Conservation (phyloP, 495 filamentous ascomycete genomes). For the Penicillium waksmanii region DNA sequence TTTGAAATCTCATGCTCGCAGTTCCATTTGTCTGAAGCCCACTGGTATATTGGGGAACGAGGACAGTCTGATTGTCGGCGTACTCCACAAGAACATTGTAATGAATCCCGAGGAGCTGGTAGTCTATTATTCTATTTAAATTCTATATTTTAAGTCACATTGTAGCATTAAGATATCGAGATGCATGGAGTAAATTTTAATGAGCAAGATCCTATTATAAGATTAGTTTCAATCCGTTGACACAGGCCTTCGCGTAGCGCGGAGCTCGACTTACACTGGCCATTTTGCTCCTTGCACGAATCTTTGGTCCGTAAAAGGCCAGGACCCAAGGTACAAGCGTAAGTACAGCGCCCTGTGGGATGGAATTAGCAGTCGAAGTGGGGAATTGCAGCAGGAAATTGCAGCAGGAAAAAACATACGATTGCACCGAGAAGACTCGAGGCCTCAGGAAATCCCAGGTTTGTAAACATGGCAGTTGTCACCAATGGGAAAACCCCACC, state of each 20-base stretch:
- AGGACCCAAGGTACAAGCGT: constrained; percentile 86
- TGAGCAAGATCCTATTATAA: neutral
- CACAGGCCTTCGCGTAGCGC: neutral
- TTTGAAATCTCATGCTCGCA: too few species aligned
- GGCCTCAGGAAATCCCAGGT: constrained; percentile 72
- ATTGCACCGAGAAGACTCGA: constrained; percentile 78
- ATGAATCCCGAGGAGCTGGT: too few species aligned
- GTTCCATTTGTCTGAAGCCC: too few species aligned
- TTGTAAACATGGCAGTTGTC: constrained; percentile 69
- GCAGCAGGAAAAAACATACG: constrained; percentile 32
- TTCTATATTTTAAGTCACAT: neutral
- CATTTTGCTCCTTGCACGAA: constrained; percentile 78
- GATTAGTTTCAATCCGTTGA: neutral
- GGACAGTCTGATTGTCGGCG: too few species aligned
- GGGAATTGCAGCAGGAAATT: neutral
- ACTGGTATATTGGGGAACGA: too few species aligned
- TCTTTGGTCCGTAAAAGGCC: constrained; percentile 76
- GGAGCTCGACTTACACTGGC: constrained; percentile 40
- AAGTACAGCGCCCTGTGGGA: constrained; percentile 64
- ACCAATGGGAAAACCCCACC: constrained; percentile 84
- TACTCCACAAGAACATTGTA: too few species aligned
- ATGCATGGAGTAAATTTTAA: neutral
- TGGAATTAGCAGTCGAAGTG: too few species aligned
- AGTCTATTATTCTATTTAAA: neutral
- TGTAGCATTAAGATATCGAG: neutral